Base-by-base conservation (phyloP, 805 yeast genomes). In the Spathaspora hagerdaliae region DNA sequence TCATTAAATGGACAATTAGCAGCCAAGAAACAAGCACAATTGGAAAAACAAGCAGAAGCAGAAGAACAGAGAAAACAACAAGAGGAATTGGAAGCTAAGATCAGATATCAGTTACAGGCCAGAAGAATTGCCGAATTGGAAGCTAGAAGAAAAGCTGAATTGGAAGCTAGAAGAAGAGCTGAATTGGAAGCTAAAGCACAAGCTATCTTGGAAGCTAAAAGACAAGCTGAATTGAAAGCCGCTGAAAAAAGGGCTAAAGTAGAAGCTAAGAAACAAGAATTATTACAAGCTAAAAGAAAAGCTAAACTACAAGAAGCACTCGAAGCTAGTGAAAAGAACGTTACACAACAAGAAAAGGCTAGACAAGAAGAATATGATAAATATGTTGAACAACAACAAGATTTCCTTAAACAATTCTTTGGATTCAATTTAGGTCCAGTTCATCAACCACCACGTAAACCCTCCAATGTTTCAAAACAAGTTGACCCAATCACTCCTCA, bases 381-480 rank as follows among this genome's bases (percentile, higher is more conserved):
- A 7, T 44, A 14, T 19, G 10, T 38, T 7, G 43, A 48, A 41
- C 59, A 57, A 48, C 64, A 61, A 49, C 64, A 60, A 51, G 59
- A 58, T 27, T 57, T 60, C 47, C 47, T 60, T 29, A 49, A 53
- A 34, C 58, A 52, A 34, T 44, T 61, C 36, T 59, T 60, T 34
- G 59, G 56, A 27, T 34, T 45, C 27, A 38, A 41, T 27, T 43
- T 39, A 33, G 34, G 31, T 11, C 46, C 14, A 8, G 27, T 31
- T 9, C 12, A 19, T 32, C 14, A 26, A 15, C 38, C 38, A 36
- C 39, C 24, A 26, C 31, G 15, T 12, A 27, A 36, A 36, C 13
- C 3, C 26, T 14, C 27, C 7, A 10, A 33, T n/a, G 27, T 5
- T 14, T 14, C 33, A 5, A 31, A 27, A 27, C 41, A 31, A 13